Conservation (phyloP, 2,329 filamentous ascomycete species). For the Colletotrichum siamense region DNA sequence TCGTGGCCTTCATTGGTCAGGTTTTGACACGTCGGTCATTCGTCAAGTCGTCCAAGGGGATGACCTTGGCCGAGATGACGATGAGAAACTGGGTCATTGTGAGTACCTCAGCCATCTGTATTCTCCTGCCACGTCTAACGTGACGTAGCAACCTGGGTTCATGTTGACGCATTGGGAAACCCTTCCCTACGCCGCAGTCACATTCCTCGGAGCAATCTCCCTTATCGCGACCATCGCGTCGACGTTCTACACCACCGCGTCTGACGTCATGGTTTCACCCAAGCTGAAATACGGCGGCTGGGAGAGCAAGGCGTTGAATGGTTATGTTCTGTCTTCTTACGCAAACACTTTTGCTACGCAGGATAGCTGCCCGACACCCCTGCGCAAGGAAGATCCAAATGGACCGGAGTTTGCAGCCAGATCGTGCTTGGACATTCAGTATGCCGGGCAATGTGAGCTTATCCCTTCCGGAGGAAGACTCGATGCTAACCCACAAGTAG, state of each 20-base stretch:
- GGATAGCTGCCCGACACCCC: constrained; percentile 65
- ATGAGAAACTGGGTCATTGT: constrained; percentile 77
- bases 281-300: constrained; percentile 67
- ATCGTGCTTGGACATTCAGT: constrained; percentile 73
- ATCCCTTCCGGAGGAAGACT: background rate
- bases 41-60: constrained; percentile 62
- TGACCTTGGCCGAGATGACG: constrained; percentile 77
- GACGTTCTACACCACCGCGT: constrained; percentile 78
- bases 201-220: constrained; percentile 68
- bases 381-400: constrained; percentile 47
- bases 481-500: constrained; percentile 26
- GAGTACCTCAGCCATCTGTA: constrained; percentile 18
- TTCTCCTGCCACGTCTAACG: background rate
- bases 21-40: constrained; percentile 74
- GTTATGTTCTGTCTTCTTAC: constrained; percentile 65
- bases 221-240: constrained; percentile 69
- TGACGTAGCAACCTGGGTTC: constrained; percentile 65
- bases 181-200: constrained; percentile 67
- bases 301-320: constrained; percentile 54
- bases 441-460: constrained; percentile 64
- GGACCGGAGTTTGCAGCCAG: constrained; percentile 36
- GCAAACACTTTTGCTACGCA: constrained; percentile 65
- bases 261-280: constrained; percentile 76
- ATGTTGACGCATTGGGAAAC: constrained; percentile 73
- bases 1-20: constrained; percentile 78